A percentile compares a stretch with the other conserved stretches of the same genome.
These are phyloP conservation scores for Teunomyces stri DNA, from an alignment of 805 yeast species.

Conservation along the genomic window DNA sequence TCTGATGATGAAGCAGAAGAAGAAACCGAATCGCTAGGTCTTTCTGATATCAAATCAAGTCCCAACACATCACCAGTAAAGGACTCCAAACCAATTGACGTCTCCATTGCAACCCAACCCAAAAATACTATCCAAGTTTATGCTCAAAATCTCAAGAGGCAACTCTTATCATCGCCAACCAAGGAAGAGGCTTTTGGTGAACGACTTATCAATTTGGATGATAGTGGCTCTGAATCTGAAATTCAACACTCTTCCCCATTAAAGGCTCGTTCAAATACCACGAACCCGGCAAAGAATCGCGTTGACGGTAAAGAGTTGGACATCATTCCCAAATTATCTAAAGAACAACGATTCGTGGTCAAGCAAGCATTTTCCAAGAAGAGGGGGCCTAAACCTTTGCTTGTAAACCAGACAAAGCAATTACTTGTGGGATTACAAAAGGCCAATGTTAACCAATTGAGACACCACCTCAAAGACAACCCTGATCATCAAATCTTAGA, in stretches of 20 bases:
- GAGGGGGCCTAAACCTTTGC: conserved; percentile 12
- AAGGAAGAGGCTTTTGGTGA: conserved; percentile 4
- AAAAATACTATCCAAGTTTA: conserved; percentile 35
- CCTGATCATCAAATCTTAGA: conserved; percentile 29
- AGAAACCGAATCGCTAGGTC: conserved; percentile 8
- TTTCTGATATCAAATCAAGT: conserved; percentile 16
- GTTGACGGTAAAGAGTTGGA: conserved; percentile 10
- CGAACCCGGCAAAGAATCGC: neutral
- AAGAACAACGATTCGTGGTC: conserved; percentile 29
- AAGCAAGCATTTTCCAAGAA: conserved; percentile 32
- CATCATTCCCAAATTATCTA: conserved; percentile 29
- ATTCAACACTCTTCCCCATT: conserved; percentile 9
- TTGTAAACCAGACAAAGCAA: conserved; percentile 15
- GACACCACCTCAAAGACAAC: conserved; percentile 17
- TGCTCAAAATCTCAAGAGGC: conserved; percentile 29
- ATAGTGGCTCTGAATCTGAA: conserved; percentile 26
- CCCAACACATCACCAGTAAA: conserved; percentile 34
- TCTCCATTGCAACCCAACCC: conserved; percentile 5
- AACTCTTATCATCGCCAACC: conserved; percentile 26
- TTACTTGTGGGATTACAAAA: conserved; percentile 37
- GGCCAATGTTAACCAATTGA: conserved; percentile 46
- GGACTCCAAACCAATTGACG: conserved; percentile 10
- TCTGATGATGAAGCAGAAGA: conserved; percentile 16
- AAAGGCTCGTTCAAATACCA: conserved; percentile 8
- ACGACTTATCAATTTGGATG: conserved; percentile 23